Evolutionary conservation across 768 basidiomycete species (phyloP), one percentile per base, ranked within the genome.

Genomic region (Heimioporus sp.): DNA sequence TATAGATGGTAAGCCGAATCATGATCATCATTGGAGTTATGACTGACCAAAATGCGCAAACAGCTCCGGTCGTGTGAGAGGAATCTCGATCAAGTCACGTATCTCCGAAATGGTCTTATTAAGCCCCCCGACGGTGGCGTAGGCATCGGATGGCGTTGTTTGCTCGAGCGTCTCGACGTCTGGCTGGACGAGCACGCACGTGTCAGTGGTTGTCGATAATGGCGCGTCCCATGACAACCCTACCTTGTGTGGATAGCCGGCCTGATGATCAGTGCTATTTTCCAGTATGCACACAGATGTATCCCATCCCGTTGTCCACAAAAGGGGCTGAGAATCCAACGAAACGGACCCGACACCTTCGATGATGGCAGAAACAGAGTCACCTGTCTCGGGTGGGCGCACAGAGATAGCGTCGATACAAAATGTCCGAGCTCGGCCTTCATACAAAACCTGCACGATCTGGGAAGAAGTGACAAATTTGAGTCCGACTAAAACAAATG

Each of bases 41-140:
- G 34, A 59, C 78, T 43, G 34, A 82, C 88, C 86, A 60, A 94
- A 91, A 60, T 86, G 81, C 8, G 72, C 75, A 68, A 90, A 95
- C 7, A 94, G 74, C 44, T 89, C 84, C 4, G 92, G 92, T n/a
- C 82, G 82, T 11, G 79, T 84, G 38, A 96, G 75, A 15, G 93
- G 92, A 42, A 94, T 83, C 63, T 95, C 92, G 37, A 96, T 80
- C 35, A 96, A 78, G 62, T 90, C 85, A 20, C 86, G 79, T 51
- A 99, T 91, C 68, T 90, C 83, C 49, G 82, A 73, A 51, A 99
- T 95, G 65, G 97, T 94, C 59, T 83, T 83, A 62, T 85, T 77
- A 37, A 98, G 79, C 2, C 97, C 97, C 17, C 97, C 97, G 20
- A 99, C 86, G 13, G 82, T 76, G 34, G 82, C 75, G 61, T 95